Percentiles rank a stretch among this genome's conserved stretches.
Conservation (phyloP, 768 basidiomycete species). For the Paxillus involutus region DNA sequence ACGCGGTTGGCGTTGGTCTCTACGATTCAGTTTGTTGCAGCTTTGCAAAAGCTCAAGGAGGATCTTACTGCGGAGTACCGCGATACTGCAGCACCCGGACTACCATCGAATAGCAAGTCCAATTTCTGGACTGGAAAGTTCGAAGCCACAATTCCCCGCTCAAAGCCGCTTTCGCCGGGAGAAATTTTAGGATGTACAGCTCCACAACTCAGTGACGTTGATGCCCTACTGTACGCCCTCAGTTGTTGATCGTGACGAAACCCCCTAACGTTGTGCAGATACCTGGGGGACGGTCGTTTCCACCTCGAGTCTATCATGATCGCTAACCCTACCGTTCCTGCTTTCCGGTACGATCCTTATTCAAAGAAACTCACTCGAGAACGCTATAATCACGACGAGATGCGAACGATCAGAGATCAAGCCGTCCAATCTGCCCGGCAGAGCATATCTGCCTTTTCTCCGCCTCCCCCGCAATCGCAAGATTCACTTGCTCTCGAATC, state of each 20-base stretch:
- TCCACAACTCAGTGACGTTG: constrained; percentile 73
- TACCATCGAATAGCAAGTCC: constrained; percentile 4
- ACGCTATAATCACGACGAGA: constrained; percentile 84
- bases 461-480: constrained; percentile 5
- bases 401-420: constrained; percentile 71
- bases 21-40: constrained; percentile 96
- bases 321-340: constrained; percentile 92
- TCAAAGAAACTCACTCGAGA: constrained; percentile 96
- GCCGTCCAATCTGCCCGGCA: constrained; percentile 75
- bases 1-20: constrained; percentile 91
- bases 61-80: constrained; percentile 55
- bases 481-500: constrained; percentile 2
- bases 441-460: constrained; percentile 45
- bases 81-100: not conserved
- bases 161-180: constrained; percentile 92
- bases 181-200: constrained; percentile 98
- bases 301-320: constrained; percentile 99
- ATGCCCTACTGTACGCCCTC: constrained; percentile 80
- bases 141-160: constrained; percentile 75
- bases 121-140: constrained; percentile 62
- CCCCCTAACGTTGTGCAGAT: constrained; percentile 47
- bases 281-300: constrained; percentile 97
- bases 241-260: not conserved
- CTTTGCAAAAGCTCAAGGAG: constrained; percentile 83
- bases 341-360: constrained; percentile 98